A percentile compares a stretch with the other conserved stretches of the same genome.
Conservation (phyloP, 306 rosid species). For the Fragaria vesca region DNA sequence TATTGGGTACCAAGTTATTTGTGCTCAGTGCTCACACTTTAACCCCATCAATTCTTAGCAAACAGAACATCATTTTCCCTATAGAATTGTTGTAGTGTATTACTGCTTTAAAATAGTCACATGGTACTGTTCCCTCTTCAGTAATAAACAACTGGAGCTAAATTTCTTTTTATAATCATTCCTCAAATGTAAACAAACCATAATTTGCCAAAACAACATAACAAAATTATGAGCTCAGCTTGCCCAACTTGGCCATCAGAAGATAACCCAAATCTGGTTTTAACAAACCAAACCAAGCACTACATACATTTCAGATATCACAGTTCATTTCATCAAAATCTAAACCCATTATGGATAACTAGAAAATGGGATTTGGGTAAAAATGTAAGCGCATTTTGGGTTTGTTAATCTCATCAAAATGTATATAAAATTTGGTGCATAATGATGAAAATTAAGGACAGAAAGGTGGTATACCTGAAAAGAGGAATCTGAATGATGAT, state of each 20-base stretch:
- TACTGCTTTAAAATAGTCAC: neutral
- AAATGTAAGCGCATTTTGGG: neutral
- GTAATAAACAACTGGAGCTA: neutral
- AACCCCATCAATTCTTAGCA: neutral
- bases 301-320: neutral
- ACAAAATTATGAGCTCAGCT: neutral
- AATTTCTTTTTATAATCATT: neutral
- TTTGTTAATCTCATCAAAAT: neutral
- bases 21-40: neutral
- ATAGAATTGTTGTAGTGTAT: neutral
- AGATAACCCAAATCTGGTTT: neutral
- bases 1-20: neutral
- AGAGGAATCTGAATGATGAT: conserved; percentile 80
- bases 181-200: neutral
- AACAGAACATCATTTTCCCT: neutral
- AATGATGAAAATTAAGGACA: neutral
- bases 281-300: neutral
- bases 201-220: neutral
- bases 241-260: neutral
- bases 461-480: conserved; percentile 58
- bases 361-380: neutral
- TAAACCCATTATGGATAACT: neutral
- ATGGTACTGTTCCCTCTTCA: neutral
- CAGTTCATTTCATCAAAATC: neutral
- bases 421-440: neutral